Base-by-base conservation (phyloP, 2,329 filamentous ascomycete species). In the Aspergillus alliaceus region DNA sequence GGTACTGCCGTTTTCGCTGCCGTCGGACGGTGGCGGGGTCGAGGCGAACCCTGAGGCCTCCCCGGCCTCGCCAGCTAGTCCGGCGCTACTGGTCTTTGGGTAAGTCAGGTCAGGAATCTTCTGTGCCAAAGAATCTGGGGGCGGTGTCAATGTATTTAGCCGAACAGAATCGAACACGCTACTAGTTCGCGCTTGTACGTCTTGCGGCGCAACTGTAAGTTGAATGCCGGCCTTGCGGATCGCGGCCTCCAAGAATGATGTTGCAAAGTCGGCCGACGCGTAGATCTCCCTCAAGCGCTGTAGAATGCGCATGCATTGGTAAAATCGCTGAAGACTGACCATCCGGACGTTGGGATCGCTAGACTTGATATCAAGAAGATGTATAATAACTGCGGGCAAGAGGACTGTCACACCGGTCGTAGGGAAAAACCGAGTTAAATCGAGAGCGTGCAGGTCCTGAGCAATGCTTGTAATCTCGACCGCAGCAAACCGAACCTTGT, bases 241-340 rank as follows among this genome's bases (percentile, higher is more conserved):
- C 1, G 92, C 91, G 1, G 92, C 91, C 71, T 96, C 91, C n/a
- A 97, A 82, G 78, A 97, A 97, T 2, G 90, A 90, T 1, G 90
- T 93, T n/a, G 91, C 92, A 67, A 95, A 96, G 73, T 97, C 93
- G n/a, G 93, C 93, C 0, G 93, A 92, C 0, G 92, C 88, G 69
- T 98, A 97, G 29, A 92, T 90, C 69, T 96, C 91, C 35, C 92
- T 86, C 18, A 98, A 82, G 61, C 88, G 89, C 71, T 92, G 88
- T 81, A 97, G 90, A 58, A 96, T 91, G 47, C 88, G 85, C 91
- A 97, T 96, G 77, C 93, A 97, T 71, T 92, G 89, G 65, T 89
- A 89, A 78, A 96, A 96, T 20, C 91, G 90, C 57, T 88, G 85
- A 24, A 92, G 83, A 47, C 90, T 92, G 40, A 85, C 82, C 58